Percentiles rank a stretch among this genome's conserved stretches.
phyloP scores from a whole-genome alignment of 345 rosid species.

The Salix koriyanagi region DNA sequence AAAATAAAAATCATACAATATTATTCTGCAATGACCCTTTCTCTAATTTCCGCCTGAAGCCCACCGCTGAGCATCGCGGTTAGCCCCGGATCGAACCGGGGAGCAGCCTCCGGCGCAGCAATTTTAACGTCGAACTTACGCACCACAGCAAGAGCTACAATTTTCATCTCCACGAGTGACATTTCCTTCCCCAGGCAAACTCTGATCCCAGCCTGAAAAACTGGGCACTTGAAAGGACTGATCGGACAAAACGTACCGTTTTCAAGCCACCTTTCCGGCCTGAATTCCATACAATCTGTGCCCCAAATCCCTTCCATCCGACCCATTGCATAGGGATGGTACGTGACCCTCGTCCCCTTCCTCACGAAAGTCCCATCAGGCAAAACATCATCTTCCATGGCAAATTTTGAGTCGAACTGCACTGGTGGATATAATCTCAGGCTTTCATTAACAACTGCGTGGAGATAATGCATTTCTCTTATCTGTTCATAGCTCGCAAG shows the following conservation, averaged over 20 bases:
- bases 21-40: not conserved
- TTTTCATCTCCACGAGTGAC: conserved; percentile 44
- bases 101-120: conserved; percentile 22
- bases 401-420: conserved; percentile 57
- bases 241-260: conserved; percentile 40
- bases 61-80: conserved; percentile 27
- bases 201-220: conserved; percentile 70
- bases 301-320: conserved; percentile 72
- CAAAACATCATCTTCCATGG: conserved; percentile 32
- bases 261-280: conserved; percentile 71
- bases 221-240: conserved; percentile 61
- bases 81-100: conserved; percentile 14
- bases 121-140: conserved; percentile 28
- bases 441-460: conserved; percentile 44
- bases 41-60: conserved; percentile 7
- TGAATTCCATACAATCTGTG: conserved; percentile 52
- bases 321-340: conserved; percentile 81
- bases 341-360: conserved; percentile 65
- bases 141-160: conserved; percentile 27
- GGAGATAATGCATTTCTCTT: conserved; percentile 37
- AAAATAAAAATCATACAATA: too few relatives aligned
- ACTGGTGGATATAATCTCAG: conserved; percentile 57
- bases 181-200: conserved; percentile 78
- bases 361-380: conserved; percentile 54
- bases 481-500: conserved; percentile 33